A percentile compares a stretch with the other conserved stretches of the same genome.
Conservation (phyloP, 345 rosid genomes). For the Corchorus capsularis region DNA sequence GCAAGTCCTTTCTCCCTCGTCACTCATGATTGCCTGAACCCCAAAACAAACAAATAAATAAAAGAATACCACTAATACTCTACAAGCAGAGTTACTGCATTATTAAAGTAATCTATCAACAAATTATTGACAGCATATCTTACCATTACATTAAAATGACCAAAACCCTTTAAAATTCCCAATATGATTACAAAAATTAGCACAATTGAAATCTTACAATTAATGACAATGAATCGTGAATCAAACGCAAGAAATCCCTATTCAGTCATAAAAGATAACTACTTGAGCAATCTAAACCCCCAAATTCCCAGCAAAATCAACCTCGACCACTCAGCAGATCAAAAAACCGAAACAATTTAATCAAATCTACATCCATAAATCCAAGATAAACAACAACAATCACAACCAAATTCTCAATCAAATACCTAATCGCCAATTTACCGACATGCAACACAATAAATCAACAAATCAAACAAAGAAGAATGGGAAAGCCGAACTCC, state of each 20-base stretch:
- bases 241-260: conserved; percentile 23
- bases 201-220: conserved; percentile 7
- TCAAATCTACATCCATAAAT: conserved; percentile 13
- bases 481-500: not conserved
- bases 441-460: not conserved
- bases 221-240: conserved; percentile 4
- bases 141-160: not conserved
- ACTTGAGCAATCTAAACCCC: conserved; percentile 2
- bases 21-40: conserved; percentile 66
- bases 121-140: not conserved
- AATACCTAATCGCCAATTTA: conserved; percentile 1
- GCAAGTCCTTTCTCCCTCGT: conserved; percentile 79
- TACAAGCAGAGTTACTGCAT: not conserved
- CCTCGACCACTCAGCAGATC: conserved; percentile 7
- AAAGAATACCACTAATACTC: not conserved
- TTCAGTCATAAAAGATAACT: not conserved
- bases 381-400: too few relatives aligned
- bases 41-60: not conserved
- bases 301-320: not conserved
- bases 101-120: not conserved
- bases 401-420: conserved; percentile 14
- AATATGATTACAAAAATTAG: conserved; percentile 3
- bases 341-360: conserved; percentile 2
- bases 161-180: conserved; percentile 20
- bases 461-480: not conserved